Conservation (phyloP, 2,329 filamentous ascomycete species). For the Fusarium sp. region DNA sequence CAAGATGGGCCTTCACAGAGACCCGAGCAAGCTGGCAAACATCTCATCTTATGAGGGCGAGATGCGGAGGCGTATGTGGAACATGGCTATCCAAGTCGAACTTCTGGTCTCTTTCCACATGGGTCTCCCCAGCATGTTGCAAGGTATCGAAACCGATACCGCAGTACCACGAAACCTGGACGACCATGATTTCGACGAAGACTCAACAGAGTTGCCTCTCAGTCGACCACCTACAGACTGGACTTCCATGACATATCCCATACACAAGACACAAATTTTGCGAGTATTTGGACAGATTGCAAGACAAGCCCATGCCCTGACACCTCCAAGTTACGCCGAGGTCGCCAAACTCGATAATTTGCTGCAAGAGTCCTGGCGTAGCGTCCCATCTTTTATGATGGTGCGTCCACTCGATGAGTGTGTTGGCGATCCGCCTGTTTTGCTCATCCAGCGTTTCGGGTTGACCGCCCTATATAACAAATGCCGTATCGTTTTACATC, state of each 20-base stretch:
- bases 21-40: conserved; percentile 64
- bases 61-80: conserved; percentile 68
- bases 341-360: conserved; percentile 62
- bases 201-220: conserved; percentile 67
- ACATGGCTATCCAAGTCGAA: conserved; percentile 70
- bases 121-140: conserved; percentile 75
- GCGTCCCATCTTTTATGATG: conserved; percentile 63
- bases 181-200: conserved; percentile 74
- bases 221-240: conserved; percentile 69
- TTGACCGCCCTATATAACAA: conserved; percentile 67
- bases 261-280: conserved; percentile 64
- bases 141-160: conserved; percentile 73
- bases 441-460: conserved; percentile 67
- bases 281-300: conserved; percentile 65
- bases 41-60: conserved; percentile 67
- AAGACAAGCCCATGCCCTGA: conserved; percentile 63
- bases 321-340: conserved; percentile 62
- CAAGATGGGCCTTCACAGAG: conserved; percentile 71
- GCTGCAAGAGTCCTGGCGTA: conserved; percentile 61
- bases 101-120: conserved; percentile 75
- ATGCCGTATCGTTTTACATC: conserved; percentile 67
- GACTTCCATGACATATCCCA: conserved; percentile 69
- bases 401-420: conserved; percentile 63
- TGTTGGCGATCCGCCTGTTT: conserved; percentile 61
- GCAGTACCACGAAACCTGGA: conserved; percentile 71